Conservation (phyloP, 176 grass and related monocot genomes). For the Guadua angustifolia region DNA sequence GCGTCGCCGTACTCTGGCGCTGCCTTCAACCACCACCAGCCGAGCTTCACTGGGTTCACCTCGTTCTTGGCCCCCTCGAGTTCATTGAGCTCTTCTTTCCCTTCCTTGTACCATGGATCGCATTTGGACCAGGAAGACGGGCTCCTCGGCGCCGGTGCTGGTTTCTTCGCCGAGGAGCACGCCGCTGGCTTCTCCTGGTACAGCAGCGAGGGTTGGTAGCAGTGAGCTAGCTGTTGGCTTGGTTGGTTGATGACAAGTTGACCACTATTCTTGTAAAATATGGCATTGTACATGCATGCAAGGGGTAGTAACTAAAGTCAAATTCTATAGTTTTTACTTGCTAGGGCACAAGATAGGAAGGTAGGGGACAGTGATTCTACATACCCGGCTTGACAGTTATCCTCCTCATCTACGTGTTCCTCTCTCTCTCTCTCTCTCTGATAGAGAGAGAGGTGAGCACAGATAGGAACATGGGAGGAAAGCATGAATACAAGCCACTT, state of each 20-base stretch:
- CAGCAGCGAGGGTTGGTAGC: constrained; percentile 40
- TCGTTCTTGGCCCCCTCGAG: constrained; percentile 42
- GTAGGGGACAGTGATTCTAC: background rate
- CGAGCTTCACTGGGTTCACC: constrained; percentile 45
- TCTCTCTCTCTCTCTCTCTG: background rate
- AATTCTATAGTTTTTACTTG: constrained; percentile 44
- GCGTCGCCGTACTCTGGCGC: constrained; percentile 43
- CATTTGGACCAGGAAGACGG: constrained; percentile 40
- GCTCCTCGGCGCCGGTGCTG: constrained; percentile 17
- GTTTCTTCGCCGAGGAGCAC: constrained; percentile 45
- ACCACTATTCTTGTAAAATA: constrained; percentile 45
- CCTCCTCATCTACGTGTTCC: no score
- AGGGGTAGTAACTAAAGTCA: constrained; percentile 34
- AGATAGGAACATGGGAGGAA: no score
- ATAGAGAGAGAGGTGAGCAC: no score
- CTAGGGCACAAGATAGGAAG: background rate
- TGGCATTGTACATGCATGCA: constrained; percentile 43
- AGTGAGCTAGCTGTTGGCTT: constrained; percentile 16
- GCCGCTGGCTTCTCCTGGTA: constrained; percentile 50
- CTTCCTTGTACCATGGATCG: constrained; percentile 37
- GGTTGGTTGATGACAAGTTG: constrained; percentile 18
- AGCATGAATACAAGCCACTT: no score
- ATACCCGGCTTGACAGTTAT: no score
- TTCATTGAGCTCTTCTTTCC: constrained; percentile 31
- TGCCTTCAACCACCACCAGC: constrained; percentile 24